Evolutionary conservation across 1,284 basidiomycete species (phyloP), one percentile per base, ranked within the genome.

Genomic region (Ceratobasidium sp.): DNA sequence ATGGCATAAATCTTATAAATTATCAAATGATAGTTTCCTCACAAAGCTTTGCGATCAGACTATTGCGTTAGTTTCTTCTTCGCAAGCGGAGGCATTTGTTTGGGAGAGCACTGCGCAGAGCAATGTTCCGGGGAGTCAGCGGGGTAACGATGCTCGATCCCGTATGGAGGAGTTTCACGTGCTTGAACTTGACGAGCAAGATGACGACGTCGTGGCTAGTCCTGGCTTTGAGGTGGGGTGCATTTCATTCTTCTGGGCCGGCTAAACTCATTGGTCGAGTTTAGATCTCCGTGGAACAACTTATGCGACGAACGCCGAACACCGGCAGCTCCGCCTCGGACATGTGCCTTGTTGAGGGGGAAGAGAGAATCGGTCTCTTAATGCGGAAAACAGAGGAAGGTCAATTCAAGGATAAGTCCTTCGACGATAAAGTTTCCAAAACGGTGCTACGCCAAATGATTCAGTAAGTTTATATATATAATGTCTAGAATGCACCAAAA

Each of bases 11-110:
- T 49, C 41, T 39, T 39, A 27, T 50, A 76, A 66, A 58, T 29
- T 42, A 2, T 49, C 49, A 25, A 14, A 25, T 64, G 71, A 56
- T 56, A 85, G 84, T 52, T 87, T 85, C 72, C 78, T 86, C 11
- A 83, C 80, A 5, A 85, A 85, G 75, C 79, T 85, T 46, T 75
- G 80, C 9, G 84, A 87, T 70, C 85, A 85, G 71, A 74, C 82
- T 1, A 73, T 82, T 0, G 80, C 80, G 19, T 71, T 85, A 13
- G 76, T 86, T 19, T 84, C 84, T 0, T 69, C 79, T 0, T 78
- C 79, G 25, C 81, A 85, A 56, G 78, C 81, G 4, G 36, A 53
- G 14, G 27, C 29, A 8, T 39, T 69, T 14, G 58, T 68, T 19
- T 71, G 69, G 57, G 49, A 67, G 8, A 47, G 52, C 19, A 44